Base-by-base conservation (phyloP, 108 stramenopile genomes). In the Skeletonema costatum region DNA sequence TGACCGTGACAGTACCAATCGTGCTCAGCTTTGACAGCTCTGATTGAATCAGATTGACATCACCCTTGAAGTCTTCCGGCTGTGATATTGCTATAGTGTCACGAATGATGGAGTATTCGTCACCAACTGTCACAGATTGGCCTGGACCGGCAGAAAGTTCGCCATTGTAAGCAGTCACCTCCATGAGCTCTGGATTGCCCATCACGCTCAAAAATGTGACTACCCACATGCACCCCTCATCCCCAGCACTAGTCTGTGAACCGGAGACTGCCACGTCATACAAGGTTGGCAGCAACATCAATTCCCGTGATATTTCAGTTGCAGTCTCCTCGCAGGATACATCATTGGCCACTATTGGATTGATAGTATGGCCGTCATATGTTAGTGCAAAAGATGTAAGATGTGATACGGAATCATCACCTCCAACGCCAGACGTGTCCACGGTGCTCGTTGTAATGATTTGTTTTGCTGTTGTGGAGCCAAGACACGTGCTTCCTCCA, bases 1-100 rank as follows among this genome's bases (percentile, higher is more conserved):
- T 73, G 29, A 94, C 89, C 2, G 89, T 85, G 16, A 96, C 93
- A 50, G 64, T 56, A 31, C 93, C 95, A 39, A 96, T 87, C 17
- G 75, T 85, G 32, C 67, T 66, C 13, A 96, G 85, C 39, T 81
- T 82, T 64, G 92, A 88, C 10, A 96, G 90, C 66, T 92, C 89
- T 8, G 89, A 74, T 73, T 89, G 90, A 35, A 94, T 87, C 68
- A 87, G 56, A 70, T 90, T 86, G 50, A 70, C 48, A 39, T 84
- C 83, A 19, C 78, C 78, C 30, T 76, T 56, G 67, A 76, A 84
- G 12, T 76, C 79, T 25, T 71, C 78, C 13, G 83, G 78, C 46
- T 80, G 78, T 1, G 78, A 75, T 41, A 84, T 74, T 32, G 62
- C 35, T 39, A 84, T 63, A 44, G 68, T 80, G 60, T 84, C 83